A percentile compares a stretch with the other conserved stretches of the same genome.
These are phyloP conservation scores for Xylaria digitata DNA, from an alignment of 2,329 filamentous ascomycete genomes.

Conservation along the genomic window DNA sequence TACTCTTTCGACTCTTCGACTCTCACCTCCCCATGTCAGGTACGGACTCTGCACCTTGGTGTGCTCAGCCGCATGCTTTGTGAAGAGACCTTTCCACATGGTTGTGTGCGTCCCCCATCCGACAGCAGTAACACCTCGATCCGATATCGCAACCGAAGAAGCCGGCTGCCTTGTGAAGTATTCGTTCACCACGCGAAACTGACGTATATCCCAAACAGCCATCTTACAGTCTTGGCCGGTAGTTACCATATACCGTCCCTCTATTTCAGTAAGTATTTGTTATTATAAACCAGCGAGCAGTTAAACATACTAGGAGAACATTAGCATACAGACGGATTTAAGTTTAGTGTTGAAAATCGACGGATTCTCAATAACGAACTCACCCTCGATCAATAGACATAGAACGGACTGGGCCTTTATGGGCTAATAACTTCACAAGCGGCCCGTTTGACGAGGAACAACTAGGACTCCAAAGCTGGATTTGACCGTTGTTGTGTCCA, in stretches of 20 bases:
- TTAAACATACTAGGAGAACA: conserved; percentile 16
- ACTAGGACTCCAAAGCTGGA: conserved; percentile 97
- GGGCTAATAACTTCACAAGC: conserved; percentile 89
- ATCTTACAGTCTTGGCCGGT: conserved; percentile 71
- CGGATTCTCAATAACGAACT: conserved; percentile 2
- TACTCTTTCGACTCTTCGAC: conserved; percentile 81
- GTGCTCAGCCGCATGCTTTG: conserved; percentile 76
- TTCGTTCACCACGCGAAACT: conserved; percentile 90
- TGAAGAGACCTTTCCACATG: conserved; percentile 91
- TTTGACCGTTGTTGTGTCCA: conserved; percentile 93
- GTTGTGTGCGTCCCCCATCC: conserved; percentile 91
- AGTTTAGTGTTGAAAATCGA: not conserved
- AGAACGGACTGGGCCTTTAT: conserved; percentile 87
- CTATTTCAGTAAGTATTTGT: conserved; percentile 49
- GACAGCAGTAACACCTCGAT: conserved; percentile 86
- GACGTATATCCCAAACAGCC: conserved; percentile 83
- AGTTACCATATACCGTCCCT: conserved; percentile 95
- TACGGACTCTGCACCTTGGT: conserved; percentile 88
- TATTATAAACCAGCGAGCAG: not conserved
- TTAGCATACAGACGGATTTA: conserved; percentile 20
- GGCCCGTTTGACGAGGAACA: conserved; percentile 68
- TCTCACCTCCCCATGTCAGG: conserved; percentile 91
- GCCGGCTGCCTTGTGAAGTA: conserved; percentile 88
- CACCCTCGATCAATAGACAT: conserved; percentile 79
- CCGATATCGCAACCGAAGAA: conserved; percentile 86